Evolutionary conservation across 495 filamentous ascomycete genomes (phyloP).

Genomic region (Poronia punctata): DNA sequence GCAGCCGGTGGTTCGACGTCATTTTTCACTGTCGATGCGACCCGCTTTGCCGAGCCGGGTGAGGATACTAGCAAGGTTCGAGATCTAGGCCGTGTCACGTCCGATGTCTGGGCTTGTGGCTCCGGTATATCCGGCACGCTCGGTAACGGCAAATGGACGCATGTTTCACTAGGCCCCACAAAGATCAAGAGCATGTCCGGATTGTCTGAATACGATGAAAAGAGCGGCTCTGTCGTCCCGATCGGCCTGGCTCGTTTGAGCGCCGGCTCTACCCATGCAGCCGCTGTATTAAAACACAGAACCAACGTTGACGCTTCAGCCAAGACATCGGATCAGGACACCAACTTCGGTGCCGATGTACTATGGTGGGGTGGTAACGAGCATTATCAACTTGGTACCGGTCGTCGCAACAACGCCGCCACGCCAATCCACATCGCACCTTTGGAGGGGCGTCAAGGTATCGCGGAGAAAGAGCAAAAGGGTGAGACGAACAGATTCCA

Average conservation of each 20-base stretch:
- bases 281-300: slow-evolving; percentile 75
- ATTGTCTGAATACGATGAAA: slow-evolving; percentile 80
- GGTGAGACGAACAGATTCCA: slow-evolving; percentile 72
- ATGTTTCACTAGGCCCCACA: slow-evolving; percentile 67
- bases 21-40: slow-evolving; percentile 80
- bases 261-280: slow-evolving; percentile 70
- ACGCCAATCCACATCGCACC: slow-evolving; percentile 73
- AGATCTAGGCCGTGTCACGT: slow-evolving; percentile 43
- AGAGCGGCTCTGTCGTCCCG: slow-evolving; percentile 54
- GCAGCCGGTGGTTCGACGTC: slow-evolving; percentile 79
- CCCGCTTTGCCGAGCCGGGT: slow-evolving; percentile 37
- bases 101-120: slow-evolving; percentile 82
- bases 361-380: slow-evolving; percentile 95
- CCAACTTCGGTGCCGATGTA: slow-evolving; percentile 77
- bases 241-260: slow-evolving; percentile 68
- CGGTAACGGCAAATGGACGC: slow-evolving; percentile 85
- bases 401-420: slow-evolving; percentile 71
- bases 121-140: slow-evolving; percentile 76
- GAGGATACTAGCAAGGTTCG: slow-evolving; percentile 30
- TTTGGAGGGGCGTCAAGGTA: slow-evolving; percentile 49
- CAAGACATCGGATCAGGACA: slow-evolving; percentile 51
- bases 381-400: slow-evolving; percentile 84
- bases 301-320: slow-evolving; percentile 51
- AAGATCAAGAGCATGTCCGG: slow-evolving; percentile 81
- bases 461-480: slow-evolving; percentile 40